These are phyloP conservation scores for Eleusine indica DNA, from an alignment of 176 grass and related monocot species.

Conservation along the genomic window DNA sequence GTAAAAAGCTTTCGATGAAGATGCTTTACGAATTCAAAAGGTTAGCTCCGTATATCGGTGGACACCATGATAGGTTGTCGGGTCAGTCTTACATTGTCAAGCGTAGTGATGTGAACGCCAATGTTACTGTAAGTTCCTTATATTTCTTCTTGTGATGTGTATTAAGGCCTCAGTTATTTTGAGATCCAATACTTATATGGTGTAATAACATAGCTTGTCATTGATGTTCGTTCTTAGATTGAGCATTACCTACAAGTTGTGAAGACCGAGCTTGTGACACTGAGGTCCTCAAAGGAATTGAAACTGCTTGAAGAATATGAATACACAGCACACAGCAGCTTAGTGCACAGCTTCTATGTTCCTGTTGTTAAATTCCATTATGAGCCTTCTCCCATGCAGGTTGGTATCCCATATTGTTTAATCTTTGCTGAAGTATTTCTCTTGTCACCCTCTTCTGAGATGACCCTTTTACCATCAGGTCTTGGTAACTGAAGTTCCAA, in stretches of 20 bases:
- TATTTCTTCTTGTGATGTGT: not conserved
- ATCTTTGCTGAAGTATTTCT: not conserved
- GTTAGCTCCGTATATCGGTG: slow-evolving; percentile 70
- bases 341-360: slow-evolving; percentile 86
- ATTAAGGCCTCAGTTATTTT: slow-evolving; percentile 21
- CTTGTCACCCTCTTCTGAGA: not conserved
- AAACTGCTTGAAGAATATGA: slow-evolving; percentile 97
- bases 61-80: slow-evolving; percentile 76
- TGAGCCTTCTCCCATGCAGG: slow-evolving; percentile 99
- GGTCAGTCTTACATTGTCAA: slow-evolving; percentile 76
- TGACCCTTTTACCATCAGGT: slow-evolving; percentile 57
- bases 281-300: slow-evolving; percentile 58
- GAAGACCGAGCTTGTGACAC: slow-evolving; percentile 76
- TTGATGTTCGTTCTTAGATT: slow-evolving; percentile 67
- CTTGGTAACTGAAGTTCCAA: slow-evolving; percentile 86
- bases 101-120: slow-evolving; percentile 65
- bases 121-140: slow-evolving; percentile 80
- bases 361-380: slow-evolving; percentile 98
- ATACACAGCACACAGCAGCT: slow-evolving; percentile 96
- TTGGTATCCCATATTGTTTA: slow-evolving; percentile 30
- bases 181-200: slow-evolving; percentile 4
- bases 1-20: slow-evolving; percentile 61
- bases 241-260: slow-evolving; percentile 99
- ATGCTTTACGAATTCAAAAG: slow-evolving; percentile 83
- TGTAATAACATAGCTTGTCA: slow-evolving; percentile 19